Evolutionary conservation across 2,329 filamentous ascomycete genomes (phyloP), one percentile per base, ranked within the genome.

Genomic region (Metarhizium album): DNA sequence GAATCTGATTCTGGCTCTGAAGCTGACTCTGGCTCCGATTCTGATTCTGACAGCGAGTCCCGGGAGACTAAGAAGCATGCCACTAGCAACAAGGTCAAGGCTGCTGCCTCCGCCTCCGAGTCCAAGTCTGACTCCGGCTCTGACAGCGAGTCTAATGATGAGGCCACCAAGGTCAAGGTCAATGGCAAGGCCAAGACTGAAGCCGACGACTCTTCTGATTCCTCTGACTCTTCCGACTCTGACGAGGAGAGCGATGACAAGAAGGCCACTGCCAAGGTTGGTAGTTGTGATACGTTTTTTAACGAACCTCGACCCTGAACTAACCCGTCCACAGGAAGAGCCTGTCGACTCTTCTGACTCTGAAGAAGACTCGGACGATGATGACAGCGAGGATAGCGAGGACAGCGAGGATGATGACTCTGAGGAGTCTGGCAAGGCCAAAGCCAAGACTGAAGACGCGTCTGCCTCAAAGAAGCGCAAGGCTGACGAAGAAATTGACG

Each of bases 401-500:
- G 55, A 59, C 18, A 66, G 73, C 59, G 54, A 51, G 52, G 53
- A 57, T 11, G 55, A 59, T n/a, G 66, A 73, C 59, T 67, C 65
- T 18, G 65, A 64, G 27, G 56, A 52, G 33, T 66, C 65, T 53
- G 57, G 67, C 53, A 58, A 66, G 51, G 68, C 66, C 42, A 61
- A 67, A 49, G 57, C 56, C 31, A 59, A 60, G 33, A 60, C 59
- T 27, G 64, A 69, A 52, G 65, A 64, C 40, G 65, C 69, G 45
- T 59, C 67, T 45, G 68, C 73, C 49, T 66, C 69, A 55, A 73
- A 75, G 66, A 70, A 74, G 68, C 70, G 68, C 58, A 70, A 74
- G 69, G 69, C 68, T 51, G 74, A 76, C 57, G 73, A 76, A 45
- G 66, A 70, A 50, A 72, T 74, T 52, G 67, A 71, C 49, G 69